A percentile compares a stretch with the other conserved stretches of the same genome.
These are phyloP conservation scores for Phytophthora brassicae DNA, from an alignment of 352 stramenopile genomes.

Conservation along the genomic window DNA sequence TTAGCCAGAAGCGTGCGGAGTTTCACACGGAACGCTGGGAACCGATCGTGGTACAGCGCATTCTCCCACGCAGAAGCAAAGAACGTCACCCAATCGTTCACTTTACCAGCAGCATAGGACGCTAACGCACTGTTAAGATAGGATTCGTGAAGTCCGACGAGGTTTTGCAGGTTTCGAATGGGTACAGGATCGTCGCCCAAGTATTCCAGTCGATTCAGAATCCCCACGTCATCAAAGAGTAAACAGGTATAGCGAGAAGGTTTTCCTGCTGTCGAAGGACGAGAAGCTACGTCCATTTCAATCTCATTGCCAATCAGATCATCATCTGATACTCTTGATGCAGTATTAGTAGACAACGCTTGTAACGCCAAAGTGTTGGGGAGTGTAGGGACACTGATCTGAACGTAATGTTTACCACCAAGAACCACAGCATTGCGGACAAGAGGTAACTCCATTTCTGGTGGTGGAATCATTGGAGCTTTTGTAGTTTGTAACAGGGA, in stretches of 20 bases:
- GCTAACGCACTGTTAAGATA: constrained; percentile 84
- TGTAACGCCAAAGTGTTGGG: constrained; percentile 71
- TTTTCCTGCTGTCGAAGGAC: constrained; percentile 14
- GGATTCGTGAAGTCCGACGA: constrained; percentile 84
- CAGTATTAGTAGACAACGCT: constrained; percentile 50
- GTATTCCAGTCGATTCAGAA: constrained; percentile 76
- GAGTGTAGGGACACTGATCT: constrained; percentile 73
- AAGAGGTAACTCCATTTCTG: constrained; percentile 72
- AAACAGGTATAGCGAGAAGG: constrained; percentile 59
- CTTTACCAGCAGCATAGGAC: constrained; percentile 67
- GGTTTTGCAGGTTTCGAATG: constrained; percentile 63
- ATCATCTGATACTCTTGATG: constrained; percentile 9
- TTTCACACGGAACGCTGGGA: constrained; percentile 65
- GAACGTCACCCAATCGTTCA: constrained; percentile 86
- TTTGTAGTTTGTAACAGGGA: constrained; percentile 40
- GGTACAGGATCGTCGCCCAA: constrained; percentile 57
- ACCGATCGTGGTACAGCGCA: constrained; percentile 80
- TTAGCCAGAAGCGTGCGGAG: constrained; percentile 64
- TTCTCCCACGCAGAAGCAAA: constrained; percentile 78
- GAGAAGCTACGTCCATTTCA: constrained; percentile 17
- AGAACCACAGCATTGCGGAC: constrained; percentile 44
- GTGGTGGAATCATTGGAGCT: constrained; percentile 46
- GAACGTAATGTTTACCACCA: constrained; percentile 62
- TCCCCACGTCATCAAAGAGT: constrained; percentile 75
- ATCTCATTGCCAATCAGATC: constrained; percentile 22